Evolutionary conservation across 495 filamentous ascomycete genomes (phyloP).

Genomic region (Wilcoxina mikolae): DNA sequence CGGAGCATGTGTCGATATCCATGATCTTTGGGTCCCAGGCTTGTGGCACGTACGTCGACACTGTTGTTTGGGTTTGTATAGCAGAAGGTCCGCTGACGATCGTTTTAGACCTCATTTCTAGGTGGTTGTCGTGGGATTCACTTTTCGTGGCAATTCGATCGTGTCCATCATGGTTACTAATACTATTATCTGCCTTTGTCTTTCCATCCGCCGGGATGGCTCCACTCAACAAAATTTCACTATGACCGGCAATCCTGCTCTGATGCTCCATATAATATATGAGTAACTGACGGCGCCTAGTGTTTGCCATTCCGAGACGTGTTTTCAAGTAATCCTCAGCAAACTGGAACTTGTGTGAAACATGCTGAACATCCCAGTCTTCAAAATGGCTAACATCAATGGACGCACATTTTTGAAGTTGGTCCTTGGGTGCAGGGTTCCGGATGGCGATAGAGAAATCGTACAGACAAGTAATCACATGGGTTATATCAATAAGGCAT

Average conservation of each 20-base stretch:
- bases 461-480: constrained; percentile 20
- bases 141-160: too few species aligned
- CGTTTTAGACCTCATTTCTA: too few species aligned
- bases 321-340: not conserved
- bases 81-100: too few species aligned
- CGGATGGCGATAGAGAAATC: constrained; percentile 12
- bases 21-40: too few species aligned
- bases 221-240: too few species aligned
- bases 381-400: constrained; percentile 29
- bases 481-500: not conserved
- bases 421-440: constrained; percentile 28
- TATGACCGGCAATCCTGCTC: constrained; percentile 4
- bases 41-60: too few species aligned
- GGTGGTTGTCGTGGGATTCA: too few species aligned
- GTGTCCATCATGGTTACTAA: too few species aligned
- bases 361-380: constrained; percentile 28
- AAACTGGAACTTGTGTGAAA: constrained; percentile 22
- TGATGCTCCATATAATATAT: constrained; percentile 18
- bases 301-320: constrained; percentile 30
- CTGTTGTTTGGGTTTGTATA: too few species aligned
- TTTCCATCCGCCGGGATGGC: too few species aligned
- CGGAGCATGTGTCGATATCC: too few species aligned
- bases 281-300: constrained; percentile 23
- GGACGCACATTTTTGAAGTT: constrained; percentile 18
- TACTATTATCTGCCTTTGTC: too few species aligned